Conservation (phyloP, 257 asterid genomes). For the Cynanchum wilfordii region DNA sequence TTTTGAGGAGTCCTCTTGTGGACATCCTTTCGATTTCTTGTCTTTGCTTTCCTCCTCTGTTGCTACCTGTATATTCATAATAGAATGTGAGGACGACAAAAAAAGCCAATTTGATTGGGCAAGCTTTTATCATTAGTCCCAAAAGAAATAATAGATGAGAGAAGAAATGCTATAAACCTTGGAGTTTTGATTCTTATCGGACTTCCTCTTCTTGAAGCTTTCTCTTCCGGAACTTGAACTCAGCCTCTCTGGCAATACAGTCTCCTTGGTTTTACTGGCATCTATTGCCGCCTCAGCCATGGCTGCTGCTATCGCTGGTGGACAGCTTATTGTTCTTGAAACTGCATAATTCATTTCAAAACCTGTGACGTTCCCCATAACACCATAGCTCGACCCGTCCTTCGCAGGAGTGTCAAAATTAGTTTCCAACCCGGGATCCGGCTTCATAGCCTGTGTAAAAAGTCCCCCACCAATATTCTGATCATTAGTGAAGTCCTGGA, state of each 20-base stretch:
- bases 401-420: constrained; percentile 21
- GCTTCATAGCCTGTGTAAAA: constrained; percentile 38
- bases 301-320: constrained; percentile 37
- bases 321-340: constrained; percentile 58
- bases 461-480: constrained; percentile 41
- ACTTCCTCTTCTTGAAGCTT: constrained; percentile 58
- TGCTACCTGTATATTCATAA: too few relatives aligned
- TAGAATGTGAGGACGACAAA: too few relatives aligned
- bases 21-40: constrained; percentile 47
- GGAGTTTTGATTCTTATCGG: constrained; percentile 34
- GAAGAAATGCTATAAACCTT: constrained; percentile 33
- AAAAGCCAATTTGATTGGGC: not conserved
- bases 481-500: constrained; percentile 27
- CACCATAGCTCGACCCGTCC: constrained; percentile 16
- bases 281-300: constrained; percentile 20
- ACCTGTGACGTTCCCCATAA: constrained; percentile 25
- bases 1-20: constrained; percentile 44
- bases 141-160: not conserved
- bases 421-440: constrained; percentile 41
- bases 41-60: constrained; percentile 43
- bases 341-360: constrained; percentile 31
- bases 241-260: constrained; percentile 19
- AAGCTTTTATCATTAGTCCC: not conserved
- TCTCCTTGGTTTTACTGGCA: constrained; percentile 25
- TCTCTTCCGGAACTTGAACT: constrained; percentile 33